A percentile compares a stretch with the other conserved stretches of the same genome.
Conservation (phyloP, 73 alveolate species). For the Effrenium voratum region DNA sequence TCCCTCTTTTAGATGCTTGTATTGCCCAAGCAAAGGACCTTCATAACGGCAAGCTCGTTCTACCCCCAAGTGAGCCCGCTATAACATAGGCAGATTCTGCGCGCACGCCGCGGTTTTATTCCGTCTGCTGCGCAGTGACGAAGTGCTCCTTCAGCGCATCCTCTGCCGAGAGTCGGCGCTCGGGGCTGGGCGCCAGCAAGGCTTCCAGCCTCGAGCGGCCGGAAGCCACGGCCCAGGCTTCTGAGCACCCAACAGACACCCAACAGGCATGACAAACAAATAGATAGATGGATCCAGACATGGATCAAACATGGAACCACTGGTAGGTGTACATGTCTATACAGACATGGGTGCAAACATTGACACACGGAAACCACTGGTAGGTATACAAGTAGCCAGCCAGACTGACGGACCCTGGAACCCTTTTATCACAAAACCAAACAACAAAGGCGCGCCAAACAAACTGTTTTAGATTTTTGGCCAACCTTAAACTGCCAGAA, state of each 20-base stretch:
- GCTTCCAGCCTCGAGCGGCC: conserved; percentile 6
- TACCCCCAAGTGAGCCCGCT: background rate
- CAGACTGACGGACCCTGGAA: too few species aligned
- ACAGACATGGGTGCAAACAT: background rate
- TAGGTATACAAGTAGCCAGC: background rate
- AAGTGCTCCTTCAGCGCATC: background rate
- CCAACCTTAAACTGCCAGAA: too few species aligned
- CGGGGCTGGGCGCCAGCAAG: background rate
- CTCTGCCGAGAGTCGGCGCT: background rate
- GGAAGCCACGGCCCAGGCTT: background rate
- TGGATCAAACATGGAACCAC: too few species aligned
- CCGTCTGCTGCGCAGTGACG: background rate
- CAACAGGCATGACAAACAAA: too few species aligned
- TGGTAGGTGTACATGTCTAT: background rate
- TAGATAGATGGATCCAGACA: too few species aligned
- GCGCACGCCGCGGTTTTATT: background rate
- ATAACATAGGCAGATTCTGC: background rate
- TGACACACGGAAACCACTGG: background rate
- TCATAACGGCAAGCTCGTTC: background rate
- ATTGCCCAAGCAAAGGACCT: background rate
- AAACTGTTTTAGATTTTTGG: too few species aligned
- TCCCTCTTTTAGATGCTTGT: background rate
- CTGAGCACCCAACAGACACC: background rate
- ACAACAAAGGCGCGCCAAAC: too few species aligned
- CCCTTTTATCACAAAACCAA: too few species aligned